phyloP scores from a whole-genome alignment of 306 rosid species.

The Castanea mollissima region DNA sequence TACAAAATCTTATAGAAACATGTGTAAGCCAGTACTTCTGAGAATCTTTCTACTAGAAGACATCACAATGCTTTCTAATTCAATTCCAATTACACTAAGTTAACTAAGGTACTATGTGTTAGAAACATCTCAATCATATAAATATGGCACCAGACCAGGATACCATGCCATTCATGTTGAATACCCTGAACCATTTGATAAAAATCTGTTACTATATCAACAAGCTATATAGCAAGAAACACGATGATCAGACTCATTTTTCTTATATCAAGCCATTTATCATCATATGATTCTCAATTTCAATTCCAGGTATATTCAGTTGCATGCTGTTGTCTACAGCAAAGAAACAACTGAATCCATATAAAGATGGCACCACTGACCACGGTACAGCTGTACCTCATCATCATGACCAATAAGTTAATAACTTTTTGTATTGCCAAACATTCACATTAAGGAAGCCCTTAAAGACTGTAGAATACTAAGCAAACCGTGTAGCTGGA shows the following conservation, averaged over 20 bases:
- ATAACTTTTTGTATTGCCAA: neutral
- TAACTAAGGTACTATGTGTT: neutral
- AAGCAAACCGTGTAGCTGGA: constrained; percentile 4
- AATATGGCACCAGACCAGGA: neutral
- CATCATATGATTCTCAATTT: neutral
- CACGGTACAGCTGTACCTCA: no score
- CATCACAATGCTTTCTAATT: neutral
- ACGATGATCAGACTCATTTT: neutral
- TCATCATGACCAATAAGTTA: neutral
- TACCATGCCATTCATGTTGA: neutral
- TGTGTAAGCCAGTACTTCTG: neutral
- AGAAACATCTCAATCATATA: neutral
- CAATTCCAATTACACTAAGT: neutral
- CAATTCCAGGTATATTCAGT: neutral
- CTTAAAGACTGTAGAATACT: neutral
- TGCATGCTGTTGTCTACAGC: neutral
- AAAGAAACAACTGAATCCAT: neutral
- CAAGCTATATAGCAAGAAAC: neutral
- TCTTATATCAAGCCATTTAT: neutral
- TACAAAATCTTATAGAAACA: neutral
- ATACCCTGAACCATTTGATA: neutral
- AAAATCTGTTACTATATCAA: neutral
- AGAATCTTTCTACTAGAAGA: neutral
- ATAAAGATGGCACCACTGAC: neutral
- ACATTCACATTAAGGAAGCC: neutral